Evolutionary conservation across 768 basidiomycete species (phyloP).

Genomic region (Obba rivulosa): DNA sequence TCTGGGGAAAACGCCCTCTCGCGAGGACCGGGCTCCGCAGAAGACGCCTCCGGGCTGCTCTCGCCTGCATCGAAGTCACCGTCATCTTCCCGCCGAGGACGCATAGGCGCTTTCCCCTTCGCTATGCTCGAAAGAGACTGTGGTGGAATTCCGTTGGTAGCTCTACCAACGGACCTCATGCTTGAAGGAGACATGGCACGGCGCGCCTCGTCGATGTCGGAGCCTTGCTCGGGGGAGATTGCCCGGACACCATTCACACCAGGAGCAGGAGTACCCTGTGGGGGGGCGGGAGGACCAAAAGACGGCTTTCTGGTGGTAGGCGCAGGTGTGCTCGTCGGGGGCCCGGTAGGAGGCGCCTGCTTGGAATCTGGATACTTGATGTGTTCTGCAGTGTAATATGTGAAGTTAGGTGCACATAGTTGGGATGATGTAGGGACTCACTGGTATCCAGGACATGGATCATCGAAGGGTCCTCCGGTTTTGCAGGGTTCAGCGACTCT

Average conservation of each 20-base stretch:
- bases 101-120: constrained; percentile 48
- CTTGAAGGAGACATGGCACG: constrained; percentile 63
- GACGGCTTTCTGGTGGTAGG: constrained; percentile 48
- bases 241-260: constrained; percentile 37
- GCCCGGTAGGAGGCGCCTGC: constrained; percentile 28
- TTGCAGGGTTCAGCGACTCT: constrained; percentile 73
- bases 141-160: constrained; percentile 38
- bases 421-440: constrained; percentile 43
- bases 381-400: constrained; percentile 51
- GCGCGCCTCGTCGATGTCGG: constrained; percentile 53
- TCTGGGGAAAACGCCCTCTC: constrained; percentile 57
- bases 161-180: constrained; percentile 30
- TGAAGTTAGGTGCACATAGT: too few relatives aligned
- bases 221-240: constrained; percentile 51
- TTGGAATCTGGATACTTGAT: constrained; percentile 87
- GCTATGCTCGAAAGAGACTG: constrained; percentile 35
- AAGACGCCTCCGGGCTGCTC: constrained; percentile 35
- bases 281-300: constrained; percentile 22
- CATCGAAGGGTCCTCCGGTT: constrained; percentile 71
- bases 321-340: constrained; percentile 23
- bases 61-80: constrained; percentile 45
- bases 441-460: constrained; percentile 96
- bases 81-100: constrained; percentile 41
- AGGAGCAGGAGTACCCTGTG: neutral
- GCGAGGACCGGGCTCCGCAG: constrained; percentile 35